phyloP scores from a whole-genome alignment of 371 early-diverging fungal species.

The Umbelopsis sp. region DNA sequence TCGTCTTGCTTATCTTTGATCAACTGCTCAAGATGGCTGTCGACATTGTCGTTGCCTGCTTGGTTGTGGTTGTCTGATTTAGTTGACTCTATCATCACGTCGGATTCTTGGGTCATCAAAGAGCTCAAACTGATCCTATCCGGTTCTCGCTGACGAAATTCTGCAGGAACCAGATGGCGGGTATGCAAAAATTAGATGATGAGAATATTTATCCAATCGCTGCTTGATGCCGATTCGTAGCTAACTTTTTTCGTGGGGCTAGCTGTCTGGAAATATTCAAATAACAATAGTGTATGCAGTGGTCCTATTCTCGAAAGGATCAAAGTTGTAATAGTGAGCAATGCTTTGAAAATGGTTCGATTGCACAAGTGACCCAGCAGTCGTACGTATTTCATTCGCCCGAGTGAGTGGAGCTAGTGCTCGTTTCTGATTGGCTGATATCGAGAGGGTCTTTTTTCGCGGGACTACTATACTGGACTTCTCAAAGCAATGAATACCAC shows the following conservation, averaged over 20 bases:
- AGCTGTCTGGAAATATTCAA: too few relatives aligned
- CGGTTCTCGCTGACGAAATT: neutral
- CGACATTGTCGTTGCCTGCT: neutral
- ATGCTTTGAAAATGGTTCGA: neutral
- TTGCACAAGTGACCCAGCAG: neutral
- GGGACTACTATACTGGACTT: neutral
- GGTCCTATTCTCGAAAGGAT: too few relatives aligned
- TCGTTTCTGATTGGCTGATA: constrained; percentile 4
- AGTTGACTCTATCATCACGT: neutral
- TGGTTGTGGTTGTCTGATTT: neutral
- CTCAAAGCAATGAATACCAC: neutral
- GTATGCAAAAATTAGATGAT: neutral
- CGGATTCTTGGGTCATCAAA: neutral
- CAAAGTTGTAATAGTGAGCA: too few relatives aligned
- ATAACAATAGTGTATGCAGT: too few relatives aligned
- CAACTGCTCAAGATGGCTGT: neutral
- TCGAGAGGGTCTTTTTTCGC: neutral
- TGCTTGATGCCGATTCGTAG: too few relatives aligned
- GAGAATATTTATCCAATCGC: neutral
- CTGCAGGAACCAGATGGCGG: neutral
- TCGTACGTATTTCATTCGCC: neutral
- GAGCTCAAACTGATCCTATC: neutral
- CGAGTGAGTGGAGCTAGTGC: neutral
- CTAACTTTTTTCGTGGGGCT: too few relatives aligned
- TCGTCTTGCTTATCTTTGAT: constrained; percentile 1